Evolutionary conservation across 495 filamentous ascomycete species (phyloP).

Genomic region (Friedmanniomyces endolithicus): DNA sequence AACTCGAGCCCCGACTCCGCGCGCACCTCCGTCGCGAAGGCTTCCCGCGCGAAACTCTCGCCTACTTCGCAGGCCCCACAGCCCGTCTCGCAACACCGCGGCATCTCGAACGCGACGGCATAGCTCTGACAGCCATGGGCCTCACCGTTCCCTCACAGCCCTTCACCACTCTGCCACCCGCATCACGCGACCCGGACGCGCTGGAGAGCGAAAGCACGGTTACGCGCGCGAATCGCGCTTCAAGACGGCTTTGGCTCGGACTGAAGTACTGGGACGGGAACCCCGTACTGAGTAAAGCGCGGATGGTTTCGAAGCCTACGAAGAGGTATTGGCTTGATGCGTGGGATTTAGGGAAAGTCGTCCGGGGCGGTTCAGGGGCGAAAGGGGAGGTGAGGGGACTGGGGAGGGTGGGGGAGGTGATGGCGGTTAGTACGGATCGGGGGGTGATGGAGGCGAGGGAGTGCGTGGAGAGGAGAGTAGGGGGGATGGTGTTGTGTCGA

Average conservation of each 20-base stretch:
- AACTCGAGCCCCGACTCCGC: conserved; percentile 4
- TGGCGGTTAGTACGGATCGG: conserved; percentile 66
- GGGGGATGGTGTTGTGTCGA: conserved; percentile 72
- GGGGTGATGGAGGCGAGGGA: conserved; percentile 80
- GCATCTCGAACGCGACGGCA: conserved; percentile 12
- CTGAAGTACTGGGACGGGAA: conserved; percentile 87
- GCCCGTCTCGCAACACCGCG: conserved; percentile 3
- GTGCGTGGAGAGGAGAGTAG: conserved; percentile 71
- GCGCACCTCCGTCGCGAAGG: not conserved
- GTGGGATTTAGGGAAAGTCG: conserved; percentile 45
- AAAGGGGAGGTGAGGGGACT: conserved; percentile 54
- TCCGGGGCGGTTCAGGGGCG: conserved; percentile 46
- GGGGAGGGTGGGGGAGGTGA: conserved; percentile 64
- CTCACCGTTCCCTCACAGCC: conserved; percentile 7
- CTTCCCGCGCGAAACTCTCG: conserved; percentile 7
- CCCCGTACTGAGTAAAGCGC: conserved; percentile 64
- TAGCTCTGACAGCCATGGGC: conserved; percentile 11
- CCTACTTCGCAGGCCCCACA: conserved; percentile 10
- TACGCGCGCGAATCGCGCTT: conserved; percentile 66
- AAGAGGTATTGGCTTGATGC: conserved; percentile 54
- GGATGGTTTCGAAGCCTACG: conserved; percentile 64
- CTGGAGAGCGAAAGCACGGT: conserved; percentile 42
- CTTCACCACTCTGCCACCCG: conserved; percentile 1
- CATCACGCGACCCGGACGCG: conserved; percentile 5
- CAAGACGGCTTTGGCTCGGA: conserved; percentile 75